Conservation (phyloP, 1,284 basidiomycete genomes). For the Ceratobasidium sp. region DNA sequence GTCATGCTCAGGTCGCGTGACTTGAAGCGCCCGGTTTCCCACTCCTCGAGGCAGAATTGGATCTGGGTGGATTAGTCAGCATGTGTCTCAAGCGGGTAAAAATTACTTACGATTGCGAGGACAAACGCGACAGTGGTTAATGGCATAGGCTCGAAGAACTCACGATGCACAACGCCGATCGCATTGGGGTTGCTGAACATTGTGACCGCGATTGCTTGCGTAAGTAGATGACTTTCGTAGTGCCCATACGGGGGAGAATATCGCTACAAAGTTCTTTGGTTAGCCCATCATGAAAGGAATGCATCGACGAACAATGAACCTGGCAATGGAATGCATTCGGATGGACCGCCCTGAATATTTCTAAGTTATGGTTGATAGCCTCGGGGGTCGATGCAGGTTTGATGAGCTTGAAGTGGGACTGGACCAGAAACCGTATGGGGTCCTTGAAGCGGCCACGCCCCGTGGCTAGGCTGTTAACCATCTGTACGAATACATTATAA, state of each 20-base stretch:
- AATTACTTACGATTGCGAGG: conserved; percentile 15
- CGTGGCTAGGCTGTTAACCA: not conserved
- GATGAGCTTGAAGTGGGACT: not conserved
- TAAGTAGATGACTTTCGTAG: not conserved
- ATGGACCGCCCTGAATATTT: not conserved
- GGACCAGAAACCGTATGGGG: not conserved
- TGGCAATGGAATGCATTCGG: conserved; percentile 5
- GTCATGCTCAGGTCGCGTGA: conserved; percentile 22
- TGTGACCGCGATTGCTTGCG: not conserved
- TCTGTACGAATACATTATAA: not conserved
- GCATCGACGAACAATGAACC: not conserved
- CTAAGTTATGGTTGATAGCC: conserved; percentile 7
- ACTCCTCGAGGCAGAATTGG: conserved; percentile 10
- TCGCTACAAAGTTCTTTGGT: not conserved
- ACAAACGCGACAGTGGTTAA: conserved; percentile 15
- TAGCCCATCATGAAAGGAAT: not conserved
- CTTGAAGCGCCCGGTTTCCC: not conserved
- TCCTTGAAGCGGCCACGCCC: conserved; percentile 22
- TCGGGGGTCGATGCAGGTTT: not conserved
- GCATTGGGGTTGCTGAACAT: not conserved
- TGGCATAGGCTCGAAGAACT: conserved; percentile 16
- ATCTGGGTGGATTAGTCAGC: not conserved
- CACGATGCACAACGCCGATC: conserved; percentile 6
- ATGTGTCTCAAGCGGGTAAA: not conserved
- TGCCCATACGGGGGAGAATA: not conserved